Evolutionary conservation across 208 protist species (phyloP), one percentile per base, ranked within the genome.

Genomic region (Wallacemonas sp.): DNA sequence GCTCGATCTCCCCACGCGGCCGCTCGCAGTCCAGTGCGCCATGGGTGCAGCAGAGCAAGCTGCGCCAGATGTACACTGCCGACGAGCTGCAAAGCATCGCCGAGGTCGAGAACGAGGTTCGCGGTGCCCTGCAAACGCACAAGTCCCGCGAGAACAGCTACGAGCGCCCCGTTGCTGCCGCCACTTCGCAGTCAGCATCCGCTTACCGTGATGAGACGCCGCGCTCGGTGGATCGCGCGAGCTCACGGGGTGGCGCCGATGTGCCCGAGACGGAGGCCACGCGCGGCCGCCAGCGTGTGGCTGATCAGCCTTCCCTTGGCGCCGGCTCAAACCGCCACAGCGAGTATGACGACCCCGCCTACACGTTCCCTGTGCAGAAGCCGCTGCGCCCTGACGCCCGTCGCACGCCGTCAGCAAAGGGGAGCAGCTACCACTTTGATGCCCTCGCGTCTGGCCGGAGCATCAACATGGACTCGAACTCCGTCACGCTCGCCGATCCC

Each of bases 31-130:
- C 67, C 17, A 55, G 44, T 5, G 45, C 66, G 15, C 32, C 67
- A 41, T 72, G 68, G 65, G 55, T 59, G 30, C 73, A 80, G 70
- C 78, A 85, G 55, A 73, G 65, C 55, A 48, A 45, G 12, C 67
- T 78, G 38, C 66, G 67, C 26, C 48, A 61, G 4, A 81, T 89
- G 68, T 89, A 89, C 76, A 71, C 75, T 39, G 62, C 68, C 17
- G 63, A 67, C 15, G 82, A 89, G 71, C 73, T 79, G 75, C 71
- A 83, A 60, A 69, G 52, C 19, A 79, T 89, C 34, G 82, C 74
- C 2, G 68, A 70, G n/a, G 63, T 81, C 6, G 78, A 89, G 68
- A 83, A 64, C 37, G 74, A 89, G 67, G 82, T 89, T 24, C 82
- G 82, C 21, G 67, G 72, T 1, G 75, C 69, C 0, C 65, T 89